Evolutionary conservation across 257 asterid genomes (phyloP), one percentile per base, ranked within the genome.

Genomic region (Solanum peruvianum): DNA sequence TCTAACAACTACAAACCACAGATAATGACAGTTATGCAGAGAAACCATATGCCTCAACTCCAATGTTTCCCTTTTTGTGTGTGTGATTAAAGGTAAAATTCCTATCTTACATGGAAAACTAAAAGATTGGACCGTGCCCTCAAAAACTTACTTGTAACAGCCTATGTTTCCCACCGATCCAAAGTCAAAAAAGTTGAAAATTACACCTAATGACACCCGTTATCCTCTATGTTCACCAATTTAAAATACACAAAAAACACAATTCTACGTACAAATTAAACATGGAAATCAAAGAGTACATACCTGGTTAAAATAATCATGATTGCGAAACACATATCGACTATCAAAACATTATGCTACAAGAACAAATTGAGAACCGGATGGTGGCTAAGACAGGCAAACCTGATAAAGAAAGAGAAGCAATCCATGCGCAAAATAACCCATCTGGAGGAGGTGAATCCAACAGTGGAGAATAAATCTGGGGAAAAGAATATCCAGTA

Each of bases 381-480:
- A 29, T 49, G 44, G 29, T 49, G 69, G 45, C 69, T 9, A 49
- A 49, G 67, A 81, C 69, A 3, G 87, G 69, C 91, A 84, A 88
- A 96, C 99, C 93, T 96, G 98, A 91, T 96, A 96, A 82, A 96
- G 93, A 90, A 96, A 96, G 73, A 96, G 96, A 89, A 95, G 95
- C 76, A 96, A 84, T 87, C 99, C 99, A 86, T 96, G 99, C 6
- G 95, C 99, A 90, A 96, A 91, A 88, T 93, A 84, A 96, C 99
- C 99, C 99, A 96, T 92, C 98, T 62, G 98, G 99, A 39, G 98
- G 99, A 75, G 99, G 94, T 85, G 99, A 91, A 88, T 96, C 96
- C 94, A 96, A 76, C 35, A 89, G 95, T 83, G 99, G 99, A 75
- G 99, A 96, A 91, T 96, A 95, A 82, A 95, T 89, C 99, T 96